Conservation (phyloP, 768 basidiomycete species). For the Cyclocybe cylindracea region DNA sequence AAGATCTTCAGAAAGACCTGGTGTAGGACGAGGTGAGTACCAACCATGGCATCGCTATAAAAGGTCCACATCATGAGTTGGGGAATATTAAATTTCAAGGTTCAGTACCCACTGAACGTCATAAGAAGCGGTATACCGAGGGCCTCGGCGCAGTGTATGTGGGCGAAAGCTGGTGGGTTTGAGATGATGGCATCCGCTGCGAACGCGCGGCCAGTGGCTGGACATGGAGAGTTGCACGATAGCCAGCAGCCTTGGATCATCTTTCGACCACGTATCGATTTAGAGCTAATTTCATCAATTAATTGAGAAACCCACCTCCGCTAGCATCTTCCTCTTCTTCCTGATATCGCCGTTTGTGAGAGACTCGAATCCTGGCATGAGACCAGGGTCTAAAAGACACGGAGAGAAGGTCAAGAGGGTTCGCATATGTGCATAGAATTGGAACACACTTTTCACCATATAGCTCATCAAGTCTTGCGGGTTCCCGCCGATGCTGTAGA, state of each 20-base stretch:
- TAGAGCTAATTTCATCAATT: too few species aligned
- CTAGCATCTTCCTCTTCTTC: slow-evolving; percentile 59
- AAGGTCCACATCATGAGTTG: slow-evolving; percentile 5
- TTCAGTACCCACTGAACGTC: slow-evolving; percentile 51
- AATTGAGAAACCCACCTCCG: slow-evolving; percentile 27
- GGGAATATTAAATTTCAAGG: slow-evolving; percentile 4
- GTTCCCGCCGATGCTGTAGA: slow-evolving; percentile 62
- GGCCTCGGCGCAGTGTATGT: slow-evolving; percentile 66
- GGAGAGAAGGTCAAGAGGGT: slow-evolving; percentile 3
- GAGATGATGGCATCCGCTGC: slow-evolving; percentile 66
- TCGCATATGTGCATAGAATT: neutral
- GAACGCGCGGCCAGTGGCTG: slow-evolving; percentile 44
- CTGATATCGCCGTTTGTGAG: slow-evolving; percentile 62
- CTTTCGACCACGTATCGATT: slow-evolving; percentile 17
- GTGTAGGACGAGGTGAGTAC: too few species aligned
- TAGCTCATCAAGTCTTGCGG: slow-evolving; percentile 70
- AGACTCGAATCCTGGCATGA: slow-evolving; percentile 59
- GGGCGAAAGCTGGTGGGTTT: slow-evolving; percentile 68
- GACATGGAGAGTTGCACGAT: slow-evolving; percentile 50
- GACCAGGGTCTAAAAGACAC: slow-evolving; percentile 51
- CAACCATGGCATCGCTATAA: slow-evolving; percentile 61
- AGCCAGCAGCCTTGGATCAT: slow-evolving; percentile 67
- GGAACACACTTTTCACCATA: slow-evolving; percentile 64
- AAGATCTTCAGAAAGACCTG: too few species aligned
- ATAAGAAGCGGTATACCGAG: slow-evolving; percentile 57